A percentile compares a stretch with the other conserved stretches of the same genome.
These are phyloP conservation scores for Pestalotiopsis sp. DNA, from an alignment of 2,329 filamentous ascomycete genomes.

Conservation along the genomic window DNA sequence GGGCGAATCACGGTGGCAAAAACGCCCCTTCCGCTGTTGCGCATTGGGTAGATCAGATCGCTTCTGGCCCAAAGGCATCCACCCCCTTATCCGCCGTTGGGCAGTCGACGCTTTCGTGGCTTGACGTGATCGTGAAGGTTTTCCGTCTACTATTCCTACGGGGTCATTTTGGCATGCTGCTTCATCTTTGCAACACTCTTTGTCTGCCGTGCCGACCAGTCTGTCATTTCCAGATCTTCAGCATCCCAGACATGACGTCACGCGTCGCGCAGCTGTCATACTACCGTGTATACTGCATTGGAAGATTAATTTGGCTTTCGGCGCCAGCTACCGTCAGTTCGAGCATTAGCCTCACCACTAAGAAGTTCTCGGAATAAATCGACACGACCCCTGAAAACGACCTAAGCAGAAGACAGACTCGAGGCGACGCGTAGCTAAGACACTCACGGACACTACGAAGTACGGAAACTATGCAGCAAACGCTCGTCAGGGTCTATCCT, in stretches of 20 bases:
- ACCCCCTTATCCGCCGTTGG: neutral
- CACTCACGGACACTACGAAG: neutral
- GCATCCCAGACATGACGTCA: neutral
- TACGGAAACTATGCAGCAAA: no score
- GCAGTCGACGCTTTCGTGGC: neutral
- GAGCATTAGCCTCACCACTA: neutral
- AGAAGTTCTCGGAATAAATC: neutral
- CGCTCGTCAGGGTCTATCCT: neutral
- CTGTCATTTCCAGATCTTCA: neutral
- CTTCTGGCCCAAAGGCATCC: neutral
- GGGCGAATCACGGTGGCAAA: neutral
- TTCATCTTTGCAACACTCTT: neutral
- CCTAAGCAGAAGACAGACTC: neutral
- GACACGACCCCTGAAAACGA: neutral
- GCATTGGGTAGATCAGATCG: neutral
- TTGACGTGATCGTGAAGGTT: neutral
- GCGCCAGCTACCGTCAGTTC: constrained; percentile 1
- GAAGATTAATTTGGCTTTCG: neutral
- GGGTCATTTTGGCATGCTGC: neutral
- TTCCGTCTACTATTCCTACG: neutral
- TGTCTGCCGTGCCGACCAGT: neutral
- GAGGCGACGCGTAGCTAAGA: neutral
- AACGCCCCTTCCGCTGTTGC: neutral
- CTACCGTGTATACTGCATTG: neutral
- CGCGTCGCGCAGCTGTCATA: neutral